These are phyloP conservation scores for Spergularia azorica DNA, from an alignment of 179 eudicot genomes.

Conservation along the genomic window DNA sequence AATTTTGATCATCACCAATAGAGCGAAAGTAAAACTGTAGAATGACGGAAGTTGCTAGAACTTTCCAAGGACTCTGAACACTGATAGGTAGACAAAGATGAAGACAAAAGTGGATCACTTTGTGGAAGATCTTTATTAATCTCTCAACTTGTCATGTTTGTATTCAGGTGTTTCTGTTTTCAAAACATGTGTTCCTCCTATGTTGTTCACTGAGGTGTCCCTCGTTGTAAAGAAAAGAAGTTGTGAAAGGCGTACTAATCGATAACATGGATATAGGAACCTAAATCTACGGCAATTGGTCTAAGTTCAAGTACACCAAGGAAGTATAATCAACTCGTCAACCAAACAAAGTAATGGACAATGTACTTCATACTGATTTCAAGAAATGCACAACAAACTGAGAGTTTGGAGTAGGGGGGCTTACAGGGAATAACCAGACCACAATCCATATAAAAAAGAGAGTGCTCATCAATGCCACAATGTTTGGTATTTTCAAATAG, in stretches of 20 bases:
- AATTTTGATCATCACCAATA: neutral
- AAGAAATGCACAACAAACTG: too few species aligned
- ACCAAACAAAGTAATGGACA: too few species aligned
- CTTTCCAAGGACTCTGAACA: neutral
- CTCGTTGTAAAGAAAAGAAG: neutral
- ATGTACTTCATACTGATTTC: too few species aligned
- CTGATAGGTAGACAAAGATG: neutral
- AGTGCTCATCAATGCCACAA: constrained; percentile 62
- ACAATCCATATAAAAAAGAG: constrained; percentile 75
- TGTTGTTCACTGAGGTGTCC: neutral
- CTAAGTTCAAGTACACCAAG: too few species aligned
- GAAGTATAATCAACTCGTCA: too few species aligned
- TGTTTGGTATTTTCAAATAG: constrained; percentile 28
- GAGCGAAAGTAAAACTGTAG: neutral
- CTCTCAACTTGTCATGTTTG: neutral
- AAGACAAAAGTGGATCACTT: neutral
- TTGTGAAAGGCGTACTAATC: neutral
- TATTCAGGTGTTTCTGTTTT: neutral
- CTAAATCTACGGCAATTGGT: too few species aligned
- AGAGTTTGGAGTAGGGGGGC: constrained; percentile 21
- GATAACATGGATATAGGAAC: neutral
- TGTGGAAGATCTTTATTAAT: neutral
- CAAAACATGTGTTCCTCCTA: neutral
- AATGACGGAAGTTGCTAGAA: neutral
- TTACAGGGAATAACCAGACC: constrained; percentile 75